Base-by-base conservation (phyloP, 805 yeast species). In the Blastobotrys attinorum region DNA sequence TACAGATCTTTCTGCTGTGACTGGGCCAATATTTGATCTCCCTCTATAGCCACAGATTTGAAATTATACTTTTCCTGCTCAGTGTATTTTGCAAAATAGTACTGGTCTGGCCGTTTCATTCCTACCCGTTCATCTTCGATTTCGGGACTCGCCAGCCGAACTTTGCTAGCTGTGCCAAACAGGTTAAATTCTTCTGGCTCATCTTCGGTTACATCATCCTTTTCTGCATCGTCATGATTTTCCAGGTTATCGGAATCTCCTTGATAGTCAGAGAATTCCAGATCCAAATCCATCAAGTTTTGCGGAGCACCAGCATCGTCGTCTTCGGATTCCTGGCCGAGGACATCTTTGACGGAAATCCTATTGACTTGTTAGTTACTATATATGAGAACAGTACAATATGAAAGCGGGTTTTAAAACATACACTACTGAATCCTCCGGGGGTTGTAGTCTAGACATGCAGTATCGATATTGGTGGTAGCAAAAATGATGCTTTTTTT, bases 71-170 rank as follows among this genome's bases (percentile, higher is more conserved):
- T 21, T 23, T 43, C 48, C 21, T 20, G 37, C 3, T 40, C 43
- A 3, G 40, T 16, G 22, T 39, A 36, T 5, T 46, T 18, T 17
- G 44, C 21, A 22, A 54, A 46, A 40, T 55, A 55, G 44, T 54
- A 51, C 5, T 41, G 22, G 2, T 46, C 48, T 2, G 59, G 58
- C 32, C 59, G 46, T 10, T 22, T 39, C 22, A 20, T n/a, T 16
- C 22, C 11, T 5, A 37, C 42, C 16, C 22, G 37, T 40, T 21
- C 31, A 6, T 39, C 39, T 15, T 42, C 41, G 10, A 21, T 25
- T 21, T 21, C 37, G 3, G 40, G 21, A 13, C 22, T 37, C 3
- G 29, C 27, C 3, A 43, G 15, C 11, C n/a, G 5, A 8, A 43
- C 16, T 11, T n/a, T 23, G 8, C 18, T 16, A 3, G 27, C n/a